Evolutionary conservation across 1,139 yeast genomes (phyloP), one percentile per base, ranked within the genome.

Genomic region (Pichia sp.): DNA sequence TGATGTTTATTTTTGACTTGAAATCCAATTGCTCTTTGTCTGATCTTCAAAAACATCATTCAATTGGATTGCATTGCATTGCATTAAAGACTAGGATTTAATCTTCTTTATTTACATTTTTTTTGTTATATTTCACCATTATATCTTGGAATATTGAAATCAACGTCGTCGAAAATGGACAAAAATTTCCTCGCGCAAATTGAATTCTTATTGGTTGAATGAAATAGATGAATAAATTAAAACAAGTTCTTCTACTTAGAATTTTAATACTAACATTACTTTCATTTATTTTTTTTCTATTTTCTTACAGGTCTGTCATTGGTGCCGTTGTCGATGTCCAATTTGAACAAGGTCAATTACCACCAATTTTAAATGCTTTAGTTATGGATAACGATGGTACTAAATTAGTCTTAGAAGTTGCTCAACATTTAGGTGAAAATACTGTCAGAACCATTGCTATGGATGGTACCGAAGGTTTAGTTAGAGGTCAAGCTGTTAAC

Each of bases 391-490:
- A 82, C 64, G 70, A 71, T 56, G 81, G 82, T 55, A 73, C 76
- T 61, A 78, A 79, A 68, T 83, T 92, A 69, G 92, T 92, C 60
- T 84, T 92, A 67, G 98, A 92, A 79, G 98, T 92, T 65, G 94
- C 98, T 68, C 98, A 92, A 79, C 98, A 92, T 76, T 82, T 92
- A 76, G 98, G 98, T 80, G 98, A 92, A 80, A 89, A 89, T 87
- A 86, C 97, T 66, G 97, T 92, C 72, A 90, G 98, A 83, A 86
- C 98, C 70, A 92, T 92, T 86, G 97, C 98, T 71, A 92, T 92
- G 98, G 98, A 92, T 76, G 98, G 97, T 86, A 92, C 98, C 65
- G 97, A 92, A 74, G 98, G 98, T 88, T 85, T 92, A 69, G 96
- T 89, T 67, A 92, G 98, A 83, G 98, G 98, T 73, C 85, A 87